Evolutionary conservation across 2,329 filamentous ascomycete genomes (phyloP), one percentile per base, ranked within the genome.

Genomic region (Apiospora aurea): DNA sequence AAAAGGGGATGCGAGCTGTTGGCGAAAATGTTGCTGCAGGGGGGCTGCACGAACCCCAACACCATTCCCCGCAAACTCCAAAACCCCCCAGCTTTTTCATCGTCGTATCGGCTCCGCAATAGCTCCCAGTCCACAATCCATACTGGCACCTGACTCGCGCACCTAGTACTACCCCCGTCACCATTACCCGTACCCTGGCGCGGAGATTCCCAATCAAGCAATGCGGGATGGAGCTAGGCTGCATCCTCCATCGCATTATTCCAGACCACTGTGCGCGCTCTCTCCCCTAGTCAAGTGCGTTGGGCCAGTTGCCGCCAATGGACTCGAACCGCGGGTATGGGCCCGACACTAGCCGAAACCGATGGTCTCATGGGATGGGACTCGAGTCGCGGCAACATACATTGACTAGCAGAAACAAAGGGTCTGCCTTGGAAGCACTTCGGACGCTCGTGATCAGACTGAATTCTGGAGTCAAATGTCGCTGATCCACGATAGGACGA

Each of bases 401-500:
- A 11, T 46, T 46, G 46, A 21, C 46, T 41, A 41, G 18, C 34
- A 24, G 57, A 64, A 64, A 64, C 18, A 41, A 34, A 64, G 57
- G 57, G 57, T 64, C 49, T 38, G 34, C 34, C 57, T n/a, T 64
- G 57, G 34, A 41, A 41, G 24, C 57, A 38, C 21, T n/a, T n/a
- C 57, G 21, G 18, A 64, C 57, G 18, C 57, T n/a, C 57, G 57
- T 64, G 57, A 64, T 11, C 18, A 21, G 10, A 4, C 7, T 24
- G 34, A 6, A n/a, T 6, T 6, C 21, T 18, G 34, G 21, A 41
- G 8, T 34, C 57, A 64, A 14, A 14, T 41, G n/a, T 38, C 21
- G 57, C 34, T 24, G 57, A 38, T 64, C 57, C 29, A 64, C 57
- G 57, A 64, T 64, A 7, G 34, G 38, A 64, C 18, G 18, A n/a